A percentile compares a stretch with the other conserved stretches of the same genome.
Evolutionary conservation across 106 monocot species (phyloP).

Genomic region (Acorus gramineus): DNA sequence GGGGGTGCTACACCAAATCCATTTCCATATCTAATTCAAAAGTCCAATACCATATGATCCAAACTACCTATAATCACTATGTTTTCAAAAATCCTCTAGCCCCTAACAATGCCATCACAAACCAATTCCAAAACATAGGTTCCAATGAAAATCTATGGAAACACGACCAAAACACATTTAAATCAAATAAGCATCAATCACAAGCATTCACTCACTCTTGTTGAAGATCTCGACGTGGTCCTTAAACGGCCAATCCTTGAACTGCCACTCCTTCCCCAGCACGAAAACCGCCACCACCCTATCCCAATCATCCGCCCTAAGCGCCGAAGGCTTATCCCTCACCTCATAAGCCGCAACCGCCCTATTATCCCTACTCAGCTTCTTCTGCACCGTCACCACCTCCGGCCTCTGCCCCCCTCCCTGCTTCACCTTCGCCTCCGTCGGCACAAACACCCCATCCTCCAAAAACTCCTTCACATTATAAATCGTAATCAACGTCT

Average conservation of each 20-base stretch:
- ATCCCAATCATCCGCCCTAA: constrained; percentile 90
- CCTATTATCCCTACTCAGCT: constrained; percentile 67
- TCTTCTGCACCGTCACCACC: constrained; percentile 94
- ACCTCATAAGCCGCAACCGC: constrained; percentile 79
- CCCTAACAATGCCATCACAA: no score
- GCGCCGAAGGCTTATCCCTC: constrained; percentile 74
- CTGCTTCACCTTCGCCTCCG: constrained; percentile 68
- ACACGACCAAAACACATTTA: no score
- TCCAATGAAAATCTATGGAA: no score
- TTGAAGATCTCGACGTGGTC: constrained; percentile 97
- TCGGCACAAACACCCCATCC: constrained; percentile 86
- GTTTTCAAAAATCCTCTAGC: no score
- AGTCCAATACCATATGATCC: no score
- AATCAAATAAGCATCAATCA: neutral
- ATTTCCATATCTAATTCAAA: no score
- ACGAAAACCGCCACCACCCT: constrained; percentile 93
- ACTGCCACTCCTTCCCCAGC: constrained; percentile 99
- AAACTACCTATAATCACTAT: no score
- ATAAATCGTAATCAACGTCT: constrained; percentile 96
- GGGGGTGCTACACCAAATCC: no score
- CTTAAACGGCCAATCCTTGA: constrained; percentile 98
- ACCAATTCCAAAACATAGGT: no score
- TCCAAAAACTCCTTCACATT: constrained; percentile 97
- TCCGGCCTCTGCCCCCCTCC: constrained; percentile 60
- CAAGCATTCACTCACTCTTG: constrained; percentile 42